Conservation (phyloP, 2,329 filamentous ascomycete species). For the Aspergillus versicolor region DNA sequence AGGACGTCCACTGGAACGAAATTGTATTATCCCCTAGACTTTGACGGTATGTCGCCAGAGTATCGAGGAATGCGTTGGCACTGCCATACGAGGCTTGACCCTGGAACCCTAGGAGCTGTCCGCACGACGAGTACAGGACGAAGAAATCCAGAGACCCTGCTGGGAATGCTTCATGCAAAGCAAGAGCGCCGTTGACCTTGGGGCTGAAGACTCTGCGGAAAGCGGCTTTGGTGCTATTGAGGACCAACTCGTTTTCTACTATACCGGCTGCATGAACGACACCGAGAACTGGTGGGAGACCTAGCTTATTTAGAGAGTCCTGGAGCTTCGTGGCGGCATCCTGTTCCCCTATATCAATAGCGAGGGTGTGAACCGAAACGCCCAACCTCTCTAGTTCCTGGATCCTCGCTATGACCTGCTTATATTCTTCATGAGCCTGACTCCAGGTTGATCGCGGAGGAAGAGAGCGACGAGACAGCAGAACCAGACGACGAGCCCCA, state of each 20-base stretch:
- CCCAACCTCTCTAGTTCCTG: slow-evolving; percentile 31
- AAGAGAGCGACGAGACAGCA: slow-evolving; percentile 40
- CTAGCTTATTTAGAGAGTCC: background rate
- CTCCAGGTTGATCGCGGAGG: slow-evolving; percentile 36
- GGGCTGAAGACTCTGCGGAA: slow-evolving; percentile 6
- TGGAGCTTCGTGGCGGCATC: slow-evolving; percentile 24
- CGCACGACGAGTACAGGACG: slow-evolving; percentile 9
- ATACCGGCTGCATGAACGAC: slow-evolving; percentile 12
- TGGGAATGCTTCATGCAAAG: slow-evolving; percentile 3
- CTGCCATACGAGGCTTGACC: slow-evolving; percentile 8
- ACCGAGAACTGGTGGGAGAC: slow-evolving; percentile 6
- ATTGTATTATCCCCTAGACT: slow-evolving; percentile 6
- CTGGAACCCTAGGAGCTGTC: slow-evolving; percentile 8
- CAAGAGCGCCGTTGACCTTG: slow-evolving; percentile 3
- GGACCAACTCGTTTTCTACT: background rate
- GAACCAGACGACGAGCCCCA: slow-evolving; percentile 43
- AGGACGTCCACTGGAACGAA: slow-evolving; percentile 11
- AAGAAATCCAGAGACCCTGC: slow-evolving; percentile 8
- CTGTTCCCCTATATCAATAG: slow-evolving; percentile 36
- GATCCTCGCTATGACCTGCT: slow-evolving; percentile 23
- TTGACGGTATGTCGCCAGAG: slow-evolving; percentile 5
- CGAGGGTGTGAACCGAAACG: slow-evolving; percentile 31
- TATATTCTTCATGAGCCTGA: background rate
- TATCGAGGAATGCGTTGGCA: slow-evolving; percentile 10
- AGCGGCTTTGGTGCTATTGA: background rate